phyloP scores from a whole-genome alignment of 2,329 filamentous ascomycete species.

The Cercospora nicotianae region DNA sequence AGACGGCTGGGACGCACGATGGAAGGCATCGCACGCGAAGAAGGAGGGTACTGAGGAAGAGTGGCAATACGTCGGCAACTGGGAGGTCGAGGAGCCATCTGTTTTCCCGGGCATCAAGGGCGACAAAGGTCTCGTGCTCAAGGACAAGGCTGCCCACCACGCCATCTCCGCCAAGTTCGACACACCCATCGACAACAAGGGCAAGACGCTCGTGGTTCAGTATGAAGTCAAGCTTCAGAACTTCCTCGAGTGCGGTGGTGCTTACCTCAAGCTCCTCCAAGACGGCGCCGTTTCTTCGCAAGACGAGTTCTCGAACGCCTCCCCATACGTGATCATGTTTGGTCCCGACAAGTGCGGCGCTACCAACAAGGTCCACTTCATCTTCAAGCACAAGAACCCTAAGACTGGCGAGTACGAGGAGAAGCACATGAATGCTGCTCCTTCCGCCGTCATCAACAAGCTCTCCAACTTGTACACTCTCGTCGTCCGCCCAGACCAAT shows the following conservation, averaged over 20 bases:
- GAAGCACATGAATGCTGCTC: slow-evolving; percentile 90
- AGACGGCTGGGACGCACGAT: slow-evolving; percentile 89
- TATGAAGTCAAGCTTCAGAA: slow-evolving; percentile 99
- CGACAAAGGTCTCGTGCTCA: slow-evolving; percentile 95
- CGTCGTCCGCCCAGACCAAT: slow-evolving; percentile 95
- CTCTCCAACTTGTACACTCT: slow-evolving; percentile 93
- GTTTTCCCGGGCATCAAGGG: slow-evolving; percentile 90
- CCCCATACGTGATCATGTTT: slow-evolving; percentile 99
- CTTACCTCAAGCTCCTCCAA: slow-evolving; percentile 97
- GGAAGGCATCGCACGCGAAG: slow-evolving; percentile 95
- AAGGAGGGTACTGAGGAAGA: slow-evolving; percentile 87
- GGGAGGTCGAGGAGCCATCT: slow-evolving; percentile 90
- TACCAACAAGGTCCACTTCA: slow-evolving; percentile 97
- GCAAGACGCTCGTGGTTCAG: slow-evolving; percentile 93
- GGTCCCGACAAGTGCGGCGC: slow-evolving; percentile 98
- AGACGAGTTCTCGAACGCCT: slow-evolving; percentile 96
- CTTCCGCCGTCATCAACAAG: slow-evolving; percentile 85
- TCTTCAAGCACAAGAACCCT: slow-evolving; percentile 99
- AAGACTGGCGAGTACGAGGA: slow-evolving; percentile 99
- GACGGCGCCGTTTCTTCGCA: slow-evolving; percentile 96
- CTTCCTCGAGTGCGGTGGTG: slow-evolving; percentile 94
- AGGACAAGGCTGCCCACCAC: slow-evolving; percentile 97
- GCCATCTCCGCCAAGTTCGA: slow-evolving; percentile 99
- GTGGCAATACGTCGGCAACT: slow-evolving; percentile 96
- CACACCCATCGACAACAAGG: slow-evolving; percentile 95